Percentiles rank a stretch among this genome's conserved stretches.
Conservation (phyloP, 257 asterid species). For the Mentha longifolia region DNA sequence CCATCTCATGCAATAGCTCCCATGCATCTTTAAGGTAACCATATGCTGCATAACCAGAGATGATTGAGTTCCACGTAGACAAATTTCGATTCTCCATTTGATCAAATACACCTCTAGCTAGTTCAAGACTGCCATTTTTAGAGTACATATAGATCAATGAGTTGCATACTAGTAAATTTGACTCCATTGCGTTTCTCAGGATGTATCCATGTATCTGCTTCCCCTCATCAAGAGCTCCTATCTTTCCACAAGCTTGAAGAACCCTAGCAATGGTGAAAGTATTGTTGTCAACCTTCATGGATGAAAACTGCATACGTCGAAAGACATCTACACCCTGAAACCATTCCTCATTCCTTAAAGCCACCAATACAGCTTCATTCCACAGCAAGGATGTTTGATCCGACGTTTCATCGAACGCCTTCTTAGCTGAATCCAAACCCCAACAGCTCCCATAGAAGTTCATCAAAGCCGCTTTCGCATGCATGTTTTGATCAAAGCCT, state of each 20-base stretch:
- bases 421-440: constrained; percentile 43
- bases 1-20: constrained; percentile 52
- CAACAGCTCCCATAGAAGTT: constrained; percentile 60
- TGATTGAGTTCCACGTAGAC: constrained; percentile 65
- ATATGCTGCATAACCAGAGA: constrained; percentile 49
- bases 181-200: constrained; percentile 47
- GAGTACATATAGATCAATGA: constrained; percentile 62
- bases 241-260: constrained; percentile 64
- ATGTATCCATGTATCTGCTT: constrained; percentile 65
- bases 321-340: constrained; percentile 45
- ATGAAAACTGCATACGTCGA: constrained; percentile 40
- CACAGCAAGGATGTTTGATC: constrained; percentile 43
- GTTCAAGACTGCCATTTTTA: constrained; percentile 39
- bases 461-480: constrained; percentile 57
- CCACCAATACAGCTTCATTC: constrained; percentile 65
- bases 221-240: constrained; percentile 53
- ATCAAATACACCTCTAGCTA: constrained; percentile 54
- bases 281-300: constrained; percentile 36
- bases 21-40: constrained; percentile 49
- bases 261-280: constrained; percentile 45
- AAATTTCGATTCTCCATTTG: constrained; percentile 48
- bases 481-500: constrained; percentile 53
- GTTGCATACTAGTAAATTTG: constrained; percentile 48
- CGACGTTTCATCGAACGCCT: constrained; percentile 44
- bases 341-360: constrained; percentile 60